phyloP scores from a whole-genome alignment of 2,329 filamentous ascomycete species.

The Ceratocystiopsis minuta region DNA sequence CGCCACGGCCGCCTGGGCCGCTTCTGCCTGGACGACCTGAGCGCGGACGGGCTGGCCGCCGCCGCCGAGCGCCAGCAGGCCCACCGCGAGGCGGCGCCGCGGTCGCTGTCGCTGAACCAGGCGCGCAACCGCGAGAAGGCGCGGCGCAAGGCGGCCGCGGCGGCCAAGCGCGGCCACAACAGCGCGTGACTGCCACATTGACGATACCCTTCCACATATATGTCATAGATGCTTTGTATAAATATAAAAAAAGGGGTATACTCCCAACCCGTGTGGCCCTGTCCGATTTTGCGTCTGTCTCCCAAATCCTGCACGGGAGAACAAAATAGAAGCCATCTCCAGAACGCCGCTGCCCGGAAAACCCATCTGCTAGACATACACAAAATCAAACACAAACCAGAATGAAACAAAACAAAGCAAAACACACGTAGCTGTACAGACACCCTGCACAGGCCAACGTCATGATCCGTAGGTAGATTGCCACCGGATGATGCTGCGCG shows the following conservation, averaged over 20 bases:
- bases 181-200: too few species aligned
- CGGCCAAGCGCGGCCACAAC: constrained; percentile 9
- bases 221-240: not conserved
- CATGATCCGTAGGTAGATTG: constrained; percentile 46
- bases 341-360: not conserved
- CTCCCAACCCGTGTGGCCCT: too few species aligned
- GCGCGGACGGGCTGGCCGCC: constrained; percentile 33
- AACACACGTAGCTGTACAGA: not conserved
- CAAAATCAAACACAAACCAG: not conserved
- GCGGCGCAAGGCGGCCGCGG: constrained; percentile 23
- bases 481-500: constrained; percentile 67
- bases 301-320: too few species aligned
- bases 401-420: not conserved
- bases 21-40: constrained; percentile 65
- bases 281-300: too few species aligned
- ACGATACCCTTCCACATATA: not conserved
- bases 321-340: too few species aligned
- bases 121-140: constrained; percentile 50
- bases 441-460: too few species aligned
- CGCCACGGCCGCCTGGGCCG: constrained; percentile 55
- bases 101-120: constrained; percentile 52
- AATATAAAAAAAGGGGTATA: too few species aligned
- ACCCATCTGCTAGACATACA: not conserved
- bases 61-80: constrained; percentile 22
- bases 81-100: constrained; percentile 23